phyloP scores from a whole-genome alignment of 2,329 filamentous ascomycete species.

The Cladosporium sp. region DNA sequence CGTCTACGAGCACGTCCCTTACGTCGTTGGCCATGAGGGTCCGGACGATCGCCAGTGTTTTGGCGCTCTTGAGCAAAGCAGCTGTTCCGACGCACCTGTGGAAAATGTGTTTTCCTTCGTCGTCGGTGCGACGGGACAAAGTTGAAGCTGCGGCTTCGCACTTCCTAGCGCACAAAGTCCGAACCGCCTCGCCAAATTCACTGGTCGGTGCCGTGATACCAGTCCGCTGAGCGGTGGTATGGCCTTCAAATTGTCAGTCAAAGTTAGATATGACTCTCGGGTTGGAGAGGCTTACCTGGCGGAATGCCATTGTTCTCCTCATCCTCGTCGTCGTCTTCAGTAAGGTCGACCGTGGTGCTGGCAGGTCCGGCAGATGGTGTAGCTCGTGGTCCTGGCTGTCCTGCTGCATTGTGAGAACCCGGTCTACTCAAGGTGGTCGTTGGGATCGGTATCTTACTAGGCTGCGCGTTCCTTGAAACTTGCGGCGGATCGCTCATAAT shows the following conservation, averaged over 20 bases:
- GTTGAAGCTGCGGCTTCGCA: background rate
- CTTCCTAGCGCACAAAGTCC: background rate
- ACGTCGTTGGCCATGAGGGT: background rate
- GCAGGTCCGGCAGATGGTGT: background rate
- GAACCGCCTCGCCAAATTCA: too few species aligned
- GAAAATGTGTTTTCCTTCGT: background rate
- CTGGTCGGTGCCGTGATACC: too few species aligned
- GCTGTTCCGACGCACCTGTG: background rate
- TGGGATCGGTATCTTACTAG: background rate
- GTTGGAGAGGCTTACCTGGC: background rate
- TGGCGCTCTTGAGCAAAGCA: background rate
- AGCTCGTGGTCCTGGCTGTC: background rate
- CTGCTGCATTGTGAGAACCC: background rate
- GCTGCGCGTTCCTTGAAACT: background rate
- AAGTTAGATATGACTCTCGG: background rate
- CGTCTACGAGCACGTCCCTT: background rate
- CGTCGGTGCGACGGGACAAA: background rate
- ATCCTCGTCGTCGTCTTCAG: background rate
- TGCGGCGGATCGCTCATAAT: background rate
- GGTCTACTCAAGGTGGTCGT: background rate
- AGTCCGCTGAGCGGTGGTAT: too few species aligned
- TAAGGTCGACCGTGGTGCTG: background rate
- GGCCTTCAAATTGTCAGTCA: background rate
- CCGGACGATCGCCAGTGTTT: background rate
- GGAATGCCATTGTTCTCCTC: too few species aligned